phyloP scores from a whole-genome alignment of 768 basidiomycete genomes.

The Boletus reticulatus region DNA sequence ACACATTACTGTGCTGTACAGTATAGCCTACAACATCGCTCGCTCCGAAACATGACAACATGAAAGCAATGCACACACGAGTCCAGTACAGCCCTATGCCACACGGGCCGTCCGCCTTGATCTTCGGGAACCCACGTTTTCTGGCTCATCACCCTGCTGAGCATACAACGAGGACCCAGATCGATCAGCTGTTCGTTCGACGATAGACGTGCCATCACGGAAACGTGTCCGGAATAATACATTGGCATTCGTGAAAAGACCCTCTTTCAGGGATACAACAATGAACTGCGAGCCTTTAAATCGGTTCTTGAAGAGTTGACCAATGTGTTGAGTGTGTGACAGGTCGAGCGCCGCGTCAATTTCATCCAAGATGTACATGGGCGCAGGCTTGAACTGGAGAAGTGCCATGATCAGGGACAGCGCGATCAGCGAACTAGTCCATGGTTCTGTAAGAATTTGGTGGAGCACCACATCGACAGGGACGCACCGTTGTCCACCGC shows the following conservation, averaged over 20 bases:
- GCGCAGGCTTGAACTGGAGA: constrained; percentile 98
- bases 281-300: constrained; percentile 99
- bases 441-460: not conserved
- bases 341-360: constrained; percentile 97
- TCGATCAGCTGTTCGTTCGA: constrained; percentile 74
- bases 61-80: not conserved
- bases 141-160: constrained; percentile 12
- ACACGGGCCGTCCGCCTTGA: constrained; percentile 13
- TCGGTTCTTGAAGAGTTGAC: constrained; percentile 93
- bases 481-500: constrained; percentile 90
- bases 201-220: constrained; percentile 89
- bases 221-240: constrained; percentile 92
- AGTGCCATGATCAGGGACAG: constrained; percentile 98
- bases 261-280: constrained; percentile 95
- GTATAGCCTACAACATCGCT: constrained; percentile 10
- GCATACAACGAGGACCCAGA: constrained; percentile 47
- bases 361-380: constrained; percentile 99
- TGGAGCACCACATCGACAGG: not conserved
- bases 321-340: constrained; percentile 96
- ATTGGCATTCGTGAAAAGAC: constrained; percentile 96
- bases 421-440: constrained; percentile 86
- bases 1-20: not conserved
- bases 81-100: not conserved
- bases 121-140: constrained; percentile 15
- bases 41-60: not conserved